Base-by-base conservation (phyloP, 129 eudicot species). In the Heracleum sosnowskyi region DNA sequence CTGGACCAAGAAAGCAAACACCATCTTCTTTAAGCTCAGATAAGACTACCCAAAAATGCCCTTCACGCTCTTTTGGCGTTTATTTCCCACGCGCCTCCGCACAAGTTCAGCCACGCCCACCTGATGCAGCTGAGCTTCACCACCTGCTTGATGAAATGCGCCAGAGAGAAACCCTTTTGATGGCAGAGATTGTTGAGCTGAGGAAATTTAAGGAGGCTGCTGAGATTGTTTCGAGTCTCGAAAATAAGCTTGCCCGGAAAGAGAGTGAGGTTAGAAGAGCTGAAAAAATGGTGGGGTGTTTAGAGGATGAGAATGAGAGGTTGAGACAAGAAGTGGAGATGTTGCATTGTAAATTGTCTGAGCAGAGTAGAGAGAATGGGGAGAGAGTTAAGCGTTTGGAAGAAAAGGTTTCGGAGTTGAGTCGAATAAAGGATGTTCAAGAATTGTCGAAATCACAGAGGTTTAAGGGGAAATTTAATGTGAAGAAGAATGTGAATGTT, bases 61-160 rank as follows among this genome's bases (percentile, higher is more conserved):
- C 86, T 75, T 86, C 96, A 1, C 91, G 97, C 68, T 87, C 98
- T 0, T 94, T 94, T 68, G 97, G 98, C 2, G 93, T 75, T 1
- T 94, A 93, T 82, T 93, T 94, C 84, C 97, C 98, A 0, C 89
- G 97, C 60, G 81, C 97, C 20, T 91, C 98, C 62, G 92, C 97
- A 8, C 98, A 94, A 69, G 98, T 94, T 12, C 98, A 94, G 85
- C 98, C 98, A 5, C 89, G 88, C 4, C 98, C 98, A 2, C 98
- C 97, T 16, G 97, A 91, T 82, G 97, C 84, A 35, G 29, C 97
- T n/a, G 98, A 94, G 79, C 96, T 94, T 18, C 79, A 91, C 45
- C 96, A 84, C 49, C 81, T 94, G 33, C 94, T 94, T 15, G 97
- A 94, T 55, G 86, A 88, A 78, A 55, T 91, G 66, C 81, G 96